Percentiles rank a stretch among this genome's conserved stretches.
phyloP scores from a whole-genome alignment of 2,329 filamentous ascomycete genomes.

The Fusarium sp. region DNA sequence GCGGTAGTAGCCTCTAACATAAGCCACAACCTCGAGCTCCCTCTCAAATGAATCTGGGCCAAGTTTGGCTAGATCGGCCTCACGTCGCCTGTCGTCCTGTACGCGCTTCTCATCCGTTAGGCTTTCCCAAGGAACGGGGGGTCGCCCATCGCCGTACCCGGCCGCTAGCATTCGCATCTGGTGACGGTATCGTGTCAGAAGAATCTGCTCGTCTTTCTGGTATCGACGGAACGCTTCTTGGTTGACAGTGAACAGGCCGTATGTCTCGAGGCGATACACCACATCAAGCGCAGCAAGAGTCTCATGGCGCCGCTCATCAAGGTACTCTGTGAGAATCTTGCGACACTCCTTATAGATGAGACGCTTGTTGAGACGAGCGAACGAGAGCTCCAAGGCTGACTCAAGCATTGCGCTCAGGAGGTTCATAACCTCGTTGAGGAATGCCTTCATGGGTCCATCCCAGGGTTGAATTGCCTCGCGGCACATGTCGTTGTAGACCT shows the following conservation, averaged over 20 bases:
- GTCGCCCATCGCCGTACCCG: constrained; percentile 46
- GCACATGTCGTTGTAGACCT: constrained; percentile 71
- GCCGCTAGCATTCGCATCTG: constrained; percentile 60
- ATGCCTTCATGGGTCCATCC: constrained; percentile 63
- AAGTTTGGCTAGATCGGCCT: constrained; percentile 60
- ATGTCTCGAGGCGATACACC: constrained; percentile 65
- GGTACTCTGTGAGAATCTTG: constrained; percentile 58
- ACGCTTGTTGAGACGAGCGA: constrained; percentile 60
- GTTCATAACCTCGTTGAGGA: constrained; percentile 60
- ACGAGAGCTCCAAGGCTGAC: constrained; percentile 59
- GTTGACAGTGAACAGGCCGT: constrained; percentile 70
- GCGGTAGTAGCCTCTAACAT: constrained; percentile 76
- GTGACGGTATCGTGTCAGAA: constrained; percentile 62
- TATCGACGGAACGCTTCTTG: constrained; percentile 60
- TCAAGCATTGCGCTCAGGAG: constrained; percentile 62
- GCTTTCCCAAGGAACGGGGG: constrained; percentile 55
- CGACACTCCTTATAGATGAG: constrained; percentile 63
- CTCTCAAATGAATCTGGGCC: constrained; percentile 67
- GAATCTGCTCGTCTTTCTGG: constrained; percentile 58
- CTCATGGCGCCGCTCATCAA: constrained; percentile 53
- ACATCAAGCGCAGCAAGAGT: constrained; percentile 55
- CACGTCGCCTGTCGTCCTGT: constrained; percentile 58
- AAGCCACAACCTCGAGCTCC: constrained; percentile 73
- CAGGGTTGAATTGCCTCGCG: constrained; percentile 69
- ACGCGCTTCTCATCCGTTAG: constrained; percentile 62